phyloP scores from a whole-genome alignment of 139 green algal genomes.

The Closterium sp. region DNA sequence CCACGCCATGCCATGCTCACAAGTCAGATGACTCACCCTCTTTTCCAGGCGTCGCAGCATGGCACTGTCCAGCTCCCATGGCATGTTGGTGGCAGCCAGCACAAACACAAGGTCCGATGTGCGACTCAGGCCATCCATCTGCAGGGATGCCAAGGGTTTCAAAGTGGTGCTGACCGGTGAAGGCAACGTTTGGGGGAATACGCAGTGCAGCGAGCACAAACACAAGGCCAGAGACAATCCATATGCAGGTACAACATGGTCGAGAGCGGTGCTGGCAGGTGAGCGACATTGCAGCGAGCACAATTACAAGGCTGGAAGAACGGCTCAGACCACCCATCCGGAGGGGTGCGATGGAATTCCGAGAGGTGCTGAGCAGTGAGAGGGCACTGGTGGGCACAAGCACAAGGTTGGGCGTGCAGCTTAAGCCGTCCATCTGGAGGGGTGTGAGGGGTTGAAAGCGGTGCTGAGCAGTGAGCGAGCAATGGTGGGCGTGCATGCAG shows the following conservation, averaged over 20 bases:
- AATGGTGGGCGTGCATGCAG: too few relatives aligned
- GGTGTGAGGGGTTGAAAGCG: neutral
- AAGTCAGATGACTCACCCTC: slow-evolving; percentile 3
- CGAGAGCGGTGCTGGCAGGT: slow-evolving; percentile 4
- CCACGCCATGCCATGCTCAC: too few relatives aligned
- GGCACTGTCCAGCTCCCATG: slow-evolving; percentile 57
- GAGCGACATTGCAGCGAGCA: slow-evolving; percentile 22
- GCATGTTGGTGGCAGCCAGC: slow-evolving; percentile 41
- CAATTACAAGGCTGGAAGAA: neutral
- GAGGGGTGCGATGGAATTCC: too few relatives aligned
- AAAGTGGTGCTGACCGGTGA: neutral
- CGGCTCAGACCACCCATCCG: too few relatives aligned
- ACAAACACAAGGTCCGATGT: slow-evolving; percentile 55
- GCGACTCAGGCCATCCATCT: slow-evolving; percentile 59
- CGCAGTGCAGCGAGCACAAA: slow-evolving; percentile 60
- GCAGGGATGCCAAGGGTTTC: neutral
- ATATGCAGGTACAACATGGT: slow-evolving; percentile 48
- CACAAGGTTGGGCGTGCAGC: slow-evolving; percentile 43
- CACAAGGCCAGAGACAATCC: slow-evolving; percentile 55
- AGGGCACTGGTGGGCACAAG: slow-evolving; percentile 53
- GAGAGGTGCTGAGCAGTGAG: too few relatives aligned
- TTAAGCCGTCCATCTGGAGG: slow-evolving; percentile 59
- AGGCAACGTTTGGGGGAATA: slow-evolving; percentile 32
- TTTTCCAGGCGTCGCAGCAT: slow-evolving; percentile 60
- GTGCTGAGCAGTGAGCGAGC: too few relatives aligned